These are phyloP conservation scores for Aspergillus bridgeri DNA, from an alignment of 495 filamentous ascomycete species.

Conservation along the genomic window DNA sequence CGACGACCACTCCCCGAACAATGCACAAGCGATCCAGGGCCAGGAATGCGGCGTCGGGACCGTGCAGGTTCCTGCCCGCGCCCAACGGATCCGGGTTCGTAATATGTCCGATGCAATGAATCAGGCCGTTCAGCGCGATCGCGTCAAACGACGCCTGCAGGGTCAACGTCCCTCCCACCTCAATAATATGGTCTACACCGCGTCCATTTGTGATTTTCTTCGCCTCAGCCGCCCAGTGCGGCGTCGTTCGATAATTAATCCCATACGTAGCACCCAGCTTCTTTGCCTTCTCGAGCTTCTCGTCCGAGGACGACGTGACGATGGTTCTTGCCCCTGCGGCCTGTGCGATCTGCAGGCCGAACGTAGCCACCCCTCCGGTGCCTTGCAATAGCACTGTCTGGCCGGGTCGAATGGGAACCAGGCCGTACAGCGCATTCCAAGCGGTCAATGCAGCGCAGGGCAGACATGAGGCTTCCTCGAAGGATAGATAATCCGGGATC, in stretches of 20 bases:
- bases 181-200: conserved; percentile 40
- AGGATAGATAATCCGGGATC: conserved; percentile 26
- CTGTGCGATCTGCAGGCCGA: conserved; percentile 24
- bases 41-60: conserved; percentile 10
- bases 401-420: conserved; percentile 19
- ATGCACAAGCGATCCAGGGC: conserved; percentile 10
- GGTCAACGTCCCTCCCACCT: conserved; percentile 48
- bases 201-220: conserved; percentile 23
- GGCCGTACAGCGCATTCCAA: conserved; percentile 37
- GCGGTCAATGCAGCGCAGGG: conserved; percentile 38
- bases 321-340: conserved; percentile 24
- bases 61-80: not conserved
- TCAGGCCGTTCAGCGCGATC: conserved; percentile 41
- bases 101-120: conserved; percentile 42
- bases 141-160: conserved; percentile 37
- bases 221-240: conserved; percentile 28
- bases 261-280: conserved; percentile 18
- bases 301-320: conserved; percentile 27
- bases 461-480: conserved; percentile 29
- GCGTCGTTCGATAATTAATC: conserved; percentile 28
- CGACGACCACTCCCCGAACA: conserved; percentile 27
- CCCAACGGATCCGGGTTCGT: conserved; percentile 7
- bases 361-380: conserved; percentile 31
- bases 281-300: conserved; percentile 19
- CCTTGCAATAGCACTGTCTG: conserved; percentile 32